Conservation (phyloP, 768 basidiomycete genomes). For the Kwoniella botswanensis region DNA sequence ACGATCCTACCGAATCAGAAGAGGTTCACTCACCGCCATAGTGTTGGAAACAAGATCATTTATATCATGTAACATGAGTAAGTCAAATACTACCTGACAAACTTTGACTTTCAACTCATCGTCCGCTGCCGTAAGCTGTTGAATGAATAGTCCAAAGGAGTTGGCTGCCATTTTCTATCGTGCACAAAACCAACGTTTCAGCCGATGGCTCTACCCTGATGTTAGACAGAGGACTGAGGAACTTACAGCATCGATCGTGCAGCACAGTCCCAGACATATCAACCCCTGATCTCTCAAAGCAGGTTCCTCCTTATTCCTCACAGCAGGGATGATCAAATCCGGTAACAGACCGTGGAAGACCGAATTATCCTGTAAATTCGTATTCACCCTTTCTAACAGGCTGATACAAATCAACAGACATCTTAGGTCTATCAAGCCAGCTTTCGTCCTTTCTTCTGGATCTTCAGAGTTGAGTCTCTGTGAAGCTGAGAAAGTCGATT, state of each 20-base stretch:
- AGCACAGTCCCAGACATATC: slow-evolving; percentile 78
- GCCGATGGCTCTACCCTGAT: too few species aligned
- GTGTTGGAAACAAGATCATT: slow-evolving; percentile 57
- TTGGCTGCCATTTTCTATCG: slow-evolving; percentile 62
- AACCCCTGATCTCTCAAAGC: slow-evolving; percentile 79
- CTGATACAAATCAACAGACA: slow-evolving; percentile 79
- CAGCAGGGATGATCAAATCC: slow-evolving; percentile 88
- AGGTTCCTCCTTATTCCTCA: slow-evolving; percentile 79
- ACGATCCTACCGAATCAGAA: neutral
- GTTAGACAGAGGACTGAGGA: neutral
- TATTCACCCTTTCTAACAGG: slow-evolving; percentile 82
- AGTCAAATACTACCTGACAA: slow-evolving; percentile 82
- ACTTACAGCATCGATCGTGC: slow-evolving; percentile 68
- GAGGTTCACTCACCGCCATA: slow-evolving; percentile 46
- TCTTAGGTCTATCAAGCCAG: slow-evolving; percentile 72
- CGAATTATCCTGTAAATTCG: slow-evolving; percentile 69
- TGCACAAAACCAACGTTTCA: neutral
- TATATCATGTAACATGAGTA: slow-evolving; percentile 80
- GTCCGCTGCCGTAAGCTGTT: slow-evolving; percentile 71
- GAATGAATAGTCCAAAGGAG: slow-evolving; percentile 79
- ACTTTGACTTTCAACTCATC: slow-evolving; percentile 71
- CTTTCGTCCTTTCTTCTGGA: slow-evolving; percentile 66
- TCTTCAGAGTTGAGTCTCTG: slow-evolving; percentile 52
- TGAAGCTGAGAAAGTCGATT: slow-evolving; percentile 6
- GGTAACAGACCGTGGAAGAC: slow-evolving; percentile 71